Base-by-base conservation (phyloP, 106 monocot genomes). In the Acanthochlamys bracteata region DNA sequence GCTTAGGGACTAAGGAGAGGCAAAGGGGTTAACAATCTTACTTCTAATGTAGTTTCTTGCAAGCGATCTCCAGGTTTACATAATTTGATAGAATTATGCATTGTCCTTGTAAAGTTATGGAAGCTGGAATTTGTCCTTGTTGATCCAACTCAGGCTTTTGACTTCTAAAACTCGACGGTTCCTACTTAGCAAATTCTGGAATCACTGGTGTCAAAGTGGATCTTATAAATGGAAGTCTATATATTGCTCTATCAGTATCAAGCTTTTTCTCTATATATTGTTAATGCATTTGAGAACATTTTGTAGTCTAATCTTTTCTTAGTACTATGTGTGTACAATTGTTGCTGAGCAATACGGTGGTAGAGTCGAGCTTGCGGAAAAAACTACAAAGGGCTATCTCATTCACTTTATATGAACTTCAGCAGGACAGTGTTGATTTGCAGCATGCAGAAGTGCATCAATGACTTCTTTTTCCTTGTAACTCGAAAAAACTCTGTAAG, bases 401-500 rank as follows among this genome's bases (percentile, higher is more conserved):
- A 69, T 22, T 83, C 83, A 14, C 53, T 83, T 15, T 11, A 64
- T n/a, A 74, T 60, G 19, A 83, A 83, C 64, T 78, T 83, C 75
- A 75, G 64, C 45, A 78, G 83, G 16, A 75, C 69, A 4, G 83
- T 78, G 26, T 54, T 83, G 26, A 70, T 83, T 9, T 71, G 75
- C 0, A 83, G 83, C 39, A 83, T 83, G 78, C 78, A 83, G 60
- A 78, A 83, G 54, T 78, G 83, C 74, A 82, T 78, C 33, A 78
- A 83, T 67, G 78, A 78, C 74, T 83, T 83, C 61, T 83, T 83
- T 57, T 78, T 75, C 71, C 67, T 78, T 3, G 77, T 73, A n/a
- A 74, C 78, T 13, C 49, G 42, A 59, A 70, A 83, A 47, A 68
- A 71, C 41, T 27, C 83, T 12, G 41, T 83, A 25, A 78, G 72